Percentiles rank a stretch among this genome's conserved stretches.
phyloP scores from a whole-genome alignment of 2,329 filamentous ascomycete genomes.

The Alternaria dauci region DNA sequence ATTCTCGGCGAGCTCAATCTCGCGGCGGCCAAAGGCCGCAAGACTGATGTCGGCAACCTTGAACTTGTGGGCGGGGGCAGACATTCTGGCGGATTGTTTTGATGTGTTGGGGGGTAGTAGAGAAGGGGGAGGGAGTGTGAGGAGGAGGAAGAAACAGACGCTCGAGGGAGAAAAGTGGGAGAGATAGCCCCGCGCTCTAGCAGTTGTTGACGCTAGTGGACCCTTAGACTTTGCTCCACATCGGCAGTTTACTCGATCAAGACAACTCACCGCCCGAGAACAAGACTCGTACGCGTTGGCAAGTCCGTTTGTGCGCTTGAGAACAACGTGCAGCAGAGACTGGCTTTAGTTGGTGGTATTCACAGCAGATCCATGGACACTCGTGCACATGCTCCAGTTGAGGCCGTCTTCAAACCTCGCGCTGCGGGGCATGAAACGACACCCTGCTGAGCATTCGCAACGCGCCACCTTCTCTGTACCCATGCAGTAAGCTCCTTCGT shows the following conservation, averaged over 20 bases:
- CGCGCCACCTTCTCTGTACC: conserved; percentile 4
- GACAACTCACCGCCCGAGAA: conserved; percentile 10
- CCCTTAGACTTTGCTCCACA: conserved; percentile 15
- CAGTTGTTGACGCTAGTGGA: conserved; percentile 19
- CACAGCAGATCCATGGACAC: neutral
- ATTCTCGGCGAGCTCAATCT: conserved; percentile 95
- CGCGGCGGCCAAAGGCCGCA: conserved; percentile 97
- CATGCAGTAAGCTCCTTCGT: conserved; percentile 8
- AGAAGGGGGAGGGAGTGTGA: conserved; percentile 19
- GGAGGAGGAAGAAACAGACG: conserved; percentile 19
- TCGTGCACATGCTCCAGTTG: neutral
- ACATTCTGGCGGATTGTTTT: conserved; percentile 58
- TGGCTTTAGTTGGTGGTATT: neutral
- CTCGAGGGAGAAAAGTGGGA: conserved; percentile 19
- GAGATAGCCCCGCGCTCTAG: conserved; percentile 23
- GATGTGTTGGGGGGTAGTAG: conserved; percentile 16
- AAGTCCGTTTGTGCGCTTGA: neutral
- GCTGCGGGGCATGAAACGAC: conserved; percentile 15
- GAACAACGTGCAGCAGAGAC: neutral
- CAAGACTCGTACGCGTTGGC: neutral
- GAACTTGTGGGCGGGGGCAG: conserved; percentile 88
- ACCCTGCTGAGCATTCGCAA: conserved; percentile 12
- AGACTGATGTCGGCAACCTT: conserved; percentile 98
- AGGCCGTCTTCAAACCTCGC: neutral
- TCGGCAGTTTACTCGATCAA: conserved; percentile 15